These are phyloP conservation scores for Polytrichum formosum DNA, from an alignment of 225 moss, liverwort and hornwort genomes.

Conservation along the genomic window DNA sequence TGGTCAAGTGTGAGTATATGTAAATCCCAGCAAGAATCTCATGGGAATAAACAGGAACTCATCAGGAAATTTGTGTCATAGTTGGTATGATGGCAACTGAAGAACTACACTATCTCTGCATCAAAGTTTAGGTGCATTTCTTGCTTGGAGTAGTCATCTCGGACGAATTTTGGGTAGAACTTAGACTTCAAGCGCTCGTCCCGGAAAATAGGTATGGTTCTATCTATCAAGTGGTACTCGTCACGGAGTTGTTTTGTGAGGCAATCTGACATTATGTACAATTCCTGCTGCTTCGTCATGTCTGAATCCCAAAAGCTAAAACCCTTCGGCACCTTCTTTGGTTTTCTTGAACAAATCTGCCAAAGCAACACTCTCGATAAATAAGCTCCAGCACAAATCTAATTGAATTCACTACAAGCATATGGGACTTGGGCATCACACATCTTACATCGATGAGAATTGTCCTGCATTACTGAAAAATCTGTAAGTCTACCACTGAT, in stretches of 20 bases:
- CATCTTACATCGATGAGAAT: too few species aligned
- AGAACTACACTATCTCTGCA: conserved; percentile 13
- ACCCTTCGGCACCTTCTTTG: conserved; percentile 5
- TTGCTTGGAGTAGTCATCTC: conserved; percentile 15
- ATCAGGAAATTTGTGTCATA: too few species aligned
- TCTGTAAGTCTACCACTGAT: too few species aligned
- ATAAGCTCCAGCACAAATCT: too few species aligned
- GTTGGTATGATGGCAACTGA: too few species aligned
- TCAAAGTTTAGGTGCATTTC: conserved; percentile 25
- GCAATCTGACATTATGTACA: conserved; percentile 2
- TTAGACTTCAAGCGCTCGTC: too few species aligned
- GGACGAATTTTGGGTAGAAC: conserved; percentile 16
- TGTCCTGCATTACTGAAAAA: too few species aligned
- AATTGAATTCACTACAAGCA: background rate
- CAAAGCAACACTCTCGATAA: too few species aligned
- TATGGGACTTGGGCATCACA: too few species aligned
- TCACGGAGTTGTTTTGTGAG: conserved; percentile 3
- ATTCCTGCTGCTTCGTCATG: conserved; percentile 8
- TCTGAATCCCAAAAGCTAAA: conserved; percentile 31
- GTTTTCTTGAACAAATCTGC: conserved; percentile 11
- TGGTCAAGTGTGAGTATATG: too few species aligned
- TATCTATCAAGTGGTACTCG: conserved; percentile 12
- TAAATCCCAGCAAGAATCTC: too few species aligned
- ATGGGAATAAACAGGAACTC: too few species aligned
- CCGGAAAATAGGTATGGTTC: background rate